phyloP scores from a whole-genome alignment of 306 rosid species.

The Citrullus colocynthis region DNA sequence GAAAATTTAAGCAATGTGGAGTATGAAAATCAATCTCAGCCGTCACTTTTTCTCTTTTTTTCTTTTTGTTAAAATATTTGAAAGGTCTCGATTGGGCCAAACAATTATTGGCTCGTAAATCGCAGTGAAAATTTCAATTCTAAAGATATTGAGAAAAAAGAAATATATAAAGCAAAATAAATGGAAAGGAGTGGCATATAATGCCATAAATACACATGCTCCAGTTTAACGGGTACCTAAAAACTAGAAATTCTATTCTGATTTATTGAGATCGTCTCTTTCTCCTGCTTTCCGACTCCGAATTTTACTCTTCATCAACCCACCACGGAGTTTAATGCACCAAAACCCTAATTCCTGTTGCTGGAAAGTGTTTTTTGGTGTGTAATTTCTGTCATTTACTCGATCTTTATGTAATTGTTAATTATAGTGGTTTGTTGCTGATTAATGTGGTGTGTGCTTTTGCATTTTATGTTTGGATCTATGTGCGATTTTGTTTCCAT shows the following conservation, averaged over 20 bases:
- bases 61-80: background rate
- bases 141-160: background rate
- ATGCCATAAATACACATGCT: conserved; percentile 5
- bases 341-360: conserved; percentile 41
- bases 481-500: conserved; percentile 12
- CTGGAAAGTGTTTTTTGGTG: conserved; percentile 3
- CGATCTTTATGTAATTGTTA: background rate
- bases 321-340: conserved; percentile 18
- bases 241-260: conserved; percentile 7
- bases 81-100: background rate
- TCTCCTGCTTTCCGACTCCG: conserved; percentile 26
- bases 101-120: conserved; percentile 6
- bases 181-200: background rate
- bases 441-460: conserved; percentile 6
- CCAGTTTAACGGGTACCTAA: conserved; percentile 11
- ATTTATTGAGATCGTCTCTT: conserved; percentile 12
- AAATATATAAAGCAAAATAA: background rate
- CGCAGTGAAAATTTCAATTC: background rate
- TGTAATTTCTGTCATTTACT: conserved; percentile 9
- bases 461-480: conserved; percentile 31
- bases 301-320: conserved; percentile 34
- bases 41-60: background rate
- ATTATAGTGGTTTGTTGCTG: conserved; percentile 1
- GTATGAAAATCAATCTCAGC: background rate
- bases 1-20: background rate